Percentiles rank a stretch among this genome's conserved stretches.
phyloP scores from a whole-genome alignment of 2,329 filamentous ascomycete species.

The Cladosporium oxysporum region DNA sequence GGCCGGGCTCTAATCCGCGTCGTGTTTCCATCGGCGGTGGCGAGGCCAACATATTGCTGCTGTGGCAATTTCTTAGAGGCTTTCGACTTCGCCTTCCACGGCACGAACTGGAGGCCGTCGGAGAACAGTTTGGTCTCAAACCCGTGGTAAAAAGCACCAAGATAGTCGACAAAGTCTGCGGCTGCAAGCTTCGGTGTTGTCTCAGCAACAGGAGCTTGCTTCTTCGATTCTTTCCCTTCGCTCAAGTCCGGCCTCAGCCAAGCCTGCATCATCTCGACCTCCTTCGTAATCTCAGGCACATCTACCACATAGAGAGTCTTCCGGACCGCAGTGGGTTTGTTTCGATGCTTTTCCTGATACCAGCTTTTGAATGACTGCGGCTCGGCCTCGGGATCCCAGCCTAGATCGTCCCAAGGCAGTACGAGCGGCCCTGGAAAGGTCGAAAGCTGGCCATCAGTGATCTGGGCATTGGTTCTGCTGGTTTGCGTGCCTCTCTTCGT shows the following conservation, averaged over 20 bases:
- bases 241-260: conserved; percentile 45
- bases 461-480: neutral
- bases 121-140: conserved; percentile 52
- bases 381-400: conserved; percentile 53
- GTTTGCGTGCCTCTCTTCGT: conserved; percentile 1
- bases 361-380: conserved; percentile 58
- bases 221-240: conserved; percentile 17
- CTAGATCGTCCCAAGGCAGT: conserved; percentile 61
- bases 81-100: conserved; percentile 45
- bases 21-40: conserved; percentile 28
- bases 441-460: neutral
- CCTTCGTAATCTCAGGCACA: conserved; percentile 44
- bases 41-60: conserved; percentile 50
- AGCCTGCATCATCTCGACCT: conserved; percentile 42
- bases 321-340: conserved; percentile 49
- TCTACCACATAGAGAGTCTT: conserved; percentile 58
- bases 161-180: conserved; percentile 45
- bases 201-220: conserved; percentile 5
- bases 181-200: conserved; percentile 24
- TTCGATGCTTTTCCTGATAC: conserved; percentile 49
- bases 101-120: conserved; percentile 46
- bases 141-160: conserved; percentile 57
- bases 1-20: conserved; percentile 56
- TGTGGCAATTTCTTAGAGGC: neutral
- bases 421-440: conserved; percentile 61